These are phyloP conservation scores for Lachancea sp. DNA, from an alignment of 805 yeast genomes.

Conservation along the genomic window DNA sequence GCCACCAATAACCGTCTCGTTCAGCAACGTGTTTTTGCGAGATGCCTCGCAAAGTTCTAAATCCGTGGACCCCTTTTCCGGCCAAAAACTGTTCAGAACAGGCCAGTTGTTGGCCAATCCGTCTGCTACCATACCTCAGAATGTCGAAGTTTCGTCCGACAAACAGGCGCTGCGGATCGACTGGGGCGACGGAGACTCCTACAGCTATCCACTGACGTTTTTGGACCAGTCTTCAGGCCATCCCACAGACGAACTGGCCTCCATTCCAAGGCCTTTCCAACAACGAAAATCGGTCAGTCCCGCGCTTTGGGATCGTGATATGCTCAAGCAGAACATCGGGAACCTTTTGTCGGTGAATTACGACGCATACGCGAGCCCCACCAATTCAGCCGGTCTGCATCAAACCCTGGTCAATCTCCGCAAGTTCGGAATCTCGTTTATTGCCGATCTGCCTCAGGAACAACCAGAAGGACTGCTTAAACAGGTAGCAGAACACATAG, in stretches of 20 bases:
- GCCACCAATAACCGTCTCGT: constrained; percentile 30
- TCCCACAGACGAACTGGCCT: constrained; percentile 12
- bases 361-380: constrained; percentile 34
- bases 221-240: constrained; percentile 38
- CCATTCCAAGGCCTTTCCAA: neutral
- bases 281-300: constrained; percentile 7
- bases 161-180: constrained; percentile 36
- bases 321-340: constrained; percentile 18
- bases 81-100: constrained; percentile 63
- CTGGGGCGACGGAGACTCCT: constrained; percentile 44
- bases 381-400: constrained; percentile 31
- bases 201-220: constrained; percentile 41
- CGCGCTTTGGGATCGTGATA: constrained; percentile 38
- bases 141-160: constrained; percentile 31
- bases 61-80: constrained; percentile 49
- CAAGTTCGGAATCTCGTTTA: constrained; percentile 49
- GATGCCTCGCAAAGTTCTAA: constrained; percentile 49
- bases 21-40: constrained; percentile 51
- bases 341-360: constrained; percentile 33
- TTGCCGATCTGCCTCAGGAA: constrained; percentile 47
- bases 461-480: constrained; percentile 35
- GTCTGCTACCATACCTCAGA: constrained; percentile 33
- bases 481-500: constrained; percentile 48
- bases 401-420: constrained; percentile 42
- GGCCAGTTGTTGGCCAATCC: constrained; percentile 36